Evolutionary conservation across 2,329 filamentous ascomycete species (phyloP), one percentile per base, ranked within the genome.

Genomic region (Aspergillus melleus): DNA sequence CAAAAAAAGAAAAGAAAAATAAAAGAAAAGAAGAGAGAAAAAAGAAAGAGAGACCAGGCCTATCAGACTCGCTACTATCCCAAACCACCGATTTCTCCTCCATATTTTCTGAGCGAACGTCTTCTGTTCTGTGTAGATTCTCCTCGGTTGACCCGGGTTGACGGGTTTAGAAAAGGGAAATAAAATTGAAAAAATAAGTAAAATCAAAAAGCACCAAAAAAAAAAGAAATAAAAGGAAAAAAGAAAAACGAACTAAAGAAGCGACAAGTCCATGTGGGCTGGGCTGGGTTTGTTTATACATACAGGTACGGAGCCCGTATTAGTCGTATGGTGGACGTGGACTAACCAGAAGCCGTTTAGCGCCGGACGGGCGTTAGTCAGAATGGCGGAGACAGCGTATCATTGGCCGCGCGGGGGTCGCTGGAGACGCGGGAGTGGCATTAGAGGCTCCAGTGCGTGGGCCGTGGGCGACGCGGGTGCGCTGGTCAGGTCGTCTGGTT

Each of bases 111-210:
- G 58, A 58, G 29, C 36, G 49, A 60, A 32, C 61, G 20, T 24
- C 20, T 55, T 58, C 55, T 49, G 54, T 22, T 2, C 22, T 22
- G 22, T 2, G 22, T 59, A 59, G 57, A 56, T 55, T 63, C 36
- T 42, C 36, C 16, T 65, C 67, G 67, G 62, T 64, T 65, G 68
- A 70, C 66, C 69, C 69, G 64, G 68, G 62, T 67, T 71, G 69
- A 69, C 63, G 69, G 68, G 65, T 65, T 65, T 68, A 56, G 63
- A 64, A 64, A 52, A 19, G 53, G 11, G 16, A 22, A 26, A 53
- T 46, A 53, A 51, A 49, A 50, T 6, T 4, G 22, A n/a, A n/a
- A 42, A 42, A 42, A 1, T 6, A 6, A 16, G 14, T 6, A 39
- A 16, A 39, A 16, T 5, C 12, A 39, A 14, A 39, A 16, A 39